Conservation (phyloP, 139 green algal genomes). For the Chlamydomonas sphaeroides region DNA sequence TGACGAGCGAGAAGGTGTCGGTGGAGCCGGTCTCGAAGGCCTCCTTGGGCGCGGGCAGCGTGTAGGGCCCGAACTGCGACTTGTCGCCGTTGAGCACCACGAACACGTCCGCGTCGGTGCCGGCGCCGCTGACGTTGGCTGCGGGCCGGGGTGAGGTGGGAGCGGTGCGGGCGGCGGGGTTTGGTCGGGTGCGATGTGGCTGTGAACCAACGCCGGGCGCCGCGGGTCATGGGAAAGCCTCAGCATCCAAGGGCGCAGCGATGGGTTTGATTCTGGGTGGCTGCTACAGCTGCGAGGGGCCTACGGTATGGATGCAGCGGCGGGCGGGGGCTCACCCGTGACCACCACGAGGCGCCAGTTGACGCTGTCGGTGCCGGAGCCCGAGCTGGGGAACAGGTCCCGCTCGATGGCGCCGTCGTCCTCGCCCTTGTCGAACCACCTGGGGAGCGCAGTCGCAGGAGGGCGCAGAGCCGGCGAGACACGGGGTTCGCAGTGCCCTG, state of each 20-base stretch:
- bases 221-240: too few species aligned
- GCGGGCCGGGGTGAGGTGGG: background rate
- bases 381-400: conserved; percentile 51
- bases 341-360: conserved; percentile 65
- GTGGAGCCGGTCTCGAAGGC: conserved; percentile 63
- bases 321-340: conserved; percentile 49
- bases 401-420: conserved; percentile 57
- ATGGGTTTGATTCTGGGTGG: too few species aligned
- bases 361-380: background rate
- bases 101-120: conserved; percentile 71
- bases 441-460: background rate
- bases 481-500: too few species aligned
- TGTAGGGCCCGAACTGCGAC: conserved; percentile 53
- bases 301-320: too few species aligned
- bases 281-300: too few species aligned
- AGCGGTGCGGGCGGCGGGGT: background rate
- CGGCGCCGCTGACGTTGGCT: conserved; percentile 51
- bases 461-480: too few species aligned
- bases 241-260: too few species aligned
- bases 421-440: conserved; percentile 63
- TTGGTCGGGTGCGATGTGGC: background rate
- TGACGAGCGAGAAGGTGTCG: conserved; percentile 62
- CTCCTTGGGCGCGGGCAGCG: conserved; percentile 54
- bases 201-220: background rate
- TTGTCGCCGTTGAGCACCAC: conserved; percentile 48